Evolutionary conservation across 208 protist genomes (phyloP).

Genomic region (Zelonia costaricensis): DNA sequence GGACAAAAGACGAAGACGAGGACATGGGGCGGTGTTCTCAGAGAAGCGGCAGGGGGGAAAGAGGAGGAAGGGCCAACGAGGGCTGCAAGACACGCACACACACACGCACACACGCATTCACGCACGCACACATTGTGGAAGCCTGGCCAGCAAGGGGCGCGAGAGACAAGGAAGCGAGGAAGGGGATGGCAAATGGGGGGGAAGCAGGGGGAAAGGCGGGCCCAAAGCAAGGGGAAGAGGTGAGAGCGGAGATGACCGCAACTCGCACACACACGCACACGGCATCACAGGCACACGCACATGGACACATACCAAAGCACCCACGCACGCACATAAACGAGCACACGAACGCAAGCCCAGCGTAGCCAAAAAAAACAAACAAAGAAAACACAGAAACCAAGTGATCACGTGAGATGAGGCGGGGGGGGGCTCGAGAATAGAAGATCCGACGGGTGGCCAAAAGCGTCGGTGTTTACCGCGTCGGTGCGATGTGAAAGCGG

Average conservation of each 20-base stretch:
- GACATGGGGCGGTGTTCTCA: background rate
- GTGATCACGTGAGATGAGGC: no score
- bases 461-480: no score
- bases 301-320: background rate
- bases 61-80: no score
- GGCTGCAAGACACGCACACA: background rate
- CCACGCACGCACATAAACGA: background rate
- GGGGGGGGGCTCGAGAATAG: no score
- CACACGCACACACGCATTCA: background rate
- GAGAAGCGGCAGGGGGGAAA: no score
- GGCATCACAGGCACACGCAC: background rate
- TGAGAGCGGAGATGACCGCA: background rate
- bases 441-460: no score
- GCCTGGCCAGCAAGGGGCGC: background rate
- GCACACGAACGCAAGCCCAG: background rate
- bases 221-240: background rate
- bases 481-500: no score
- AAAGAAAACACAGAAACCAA: no score
- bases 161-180: background rate
- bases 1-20: no score
- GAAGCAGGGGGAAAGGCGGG: background rate
- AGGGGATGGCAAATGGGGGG: background rate
- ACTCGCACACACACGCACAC: background rate
- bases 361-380: background rate
- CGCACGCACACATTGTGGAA: background rate